Evolutionary conservation across 2,329 filamentous ascomycete species (phyloP), one percentile per base, ranked within the genome.

Genomic region (Fusarium sp.): DNA sequence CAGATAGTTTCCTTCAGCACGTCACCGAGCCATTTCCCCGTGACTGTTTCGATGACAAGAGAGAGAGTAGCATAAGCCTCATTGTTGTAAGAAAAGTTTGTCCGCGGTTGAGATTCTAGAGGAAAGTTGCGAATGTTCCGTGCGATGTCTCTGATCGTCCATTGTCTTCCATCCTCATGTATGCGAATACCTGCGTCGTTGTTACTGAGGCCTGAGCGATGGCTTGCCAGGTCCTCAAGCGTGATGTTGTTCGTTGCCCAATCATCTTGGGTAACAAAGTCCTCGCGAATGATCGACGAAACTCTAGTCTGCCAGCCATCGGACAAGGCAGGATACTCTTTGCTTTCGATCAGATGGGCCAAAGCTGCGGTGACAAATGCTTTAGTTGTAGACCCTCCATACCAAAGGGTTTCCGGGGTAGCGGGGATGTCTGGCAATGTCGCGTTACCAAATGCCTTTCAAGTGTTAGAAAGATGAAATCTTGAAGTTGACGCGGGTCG

Each of bases 381-480:
- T 75, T 91, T 91, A 25, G 87, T 88, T 2, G 84, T 89, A 45
- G 87, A 89, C 4, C 84, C 89, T 5, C 82, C 83, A 64, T 86
- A 87, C 79, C 87, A 90, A 5, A 90, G 80, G 0, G 87, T 89
- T 35, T 85, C 79, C 64, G 56, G 81, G 74, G 72, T 83, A 66
- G 68, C 85, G 78, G 68, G 83, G 80, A 36, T 81, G 81, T 83
- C 85, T 66, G 70, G 79, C 20, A 80, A 33, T 0, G 72, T 78
- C 18, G 79, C 76, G 31, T 68, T 71, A 6, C 80, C 79, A 44
- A 38, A 39, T 20, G 38, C 11, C 38, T 39, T n/a, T 39, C 10
- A 7, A n/a, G 12, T 39, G 20, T 39, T 12, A 39, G 38, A 20
- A 12, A n/a, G 38, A 17, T 20, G 17, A 39, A n/a, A 20, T 18